Base-by-base conservation (phyloP, 805 yeast species). In the Lipomyces lipofer region DNA sequence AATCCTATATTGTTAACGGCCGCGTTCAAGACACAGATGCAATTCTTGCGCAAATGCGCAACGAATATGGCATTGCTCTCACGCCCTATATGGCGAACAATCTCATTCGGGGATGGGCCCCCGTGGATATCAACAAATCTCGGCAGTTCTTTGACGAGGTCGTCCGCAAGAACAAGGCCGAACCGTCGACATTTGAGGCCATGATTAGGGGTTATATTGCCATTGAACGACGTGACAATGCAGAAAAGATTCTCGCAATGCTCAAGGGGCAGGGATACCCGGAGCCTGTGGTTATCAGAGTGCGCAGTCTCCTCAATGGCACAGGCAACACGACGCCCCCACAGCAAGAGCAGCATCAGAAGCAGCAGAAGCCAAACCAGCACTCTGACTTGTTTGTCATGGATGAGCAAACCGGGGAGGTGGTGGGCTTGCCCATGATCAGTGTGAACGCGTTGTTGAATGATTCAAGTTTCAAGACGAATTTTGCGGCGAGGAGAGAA, bases 171-270 rank as follows among this genome's bases (percentile, higher is more conserved):
- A 47, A 59, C 24, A 54, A 53, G 28, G 65, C 64, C 9, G 72
- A 67, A 62, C 73, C 70, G n/a, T 71, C 70, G 29, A 63, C 72
- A 1, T 70, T 62, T 52, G 73, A 70, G 49, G 62, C 73, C 17
- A 65, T 70, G 52, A 58, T 70, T 15, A 52, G 73, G 12, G 71
- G 70, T 7, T 68, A 66, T 43, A 15, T 70, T 12, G 59, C 52
- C 44, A 54, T 61, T 39, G 64, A 60, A 6, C 63, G 65, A 32
- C 28, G 54, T 7, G 57, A 43, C 21, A 30, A 57, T 9, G 71
- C 72, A 10, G 28, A 33, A 22, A 49, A 58, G 22, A 61, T 65
- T 21, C 42, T 68, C 15, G 43, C 44, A n/a, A 22, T 63, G 45
- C 67, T 68, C 70, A 45, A 47, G 25, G 21, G 53, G 10, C 43